phyloP scores from a whole-genome alignment of 768 basidiomycete genomes.

The Lentinula aciculospora region DNA sequence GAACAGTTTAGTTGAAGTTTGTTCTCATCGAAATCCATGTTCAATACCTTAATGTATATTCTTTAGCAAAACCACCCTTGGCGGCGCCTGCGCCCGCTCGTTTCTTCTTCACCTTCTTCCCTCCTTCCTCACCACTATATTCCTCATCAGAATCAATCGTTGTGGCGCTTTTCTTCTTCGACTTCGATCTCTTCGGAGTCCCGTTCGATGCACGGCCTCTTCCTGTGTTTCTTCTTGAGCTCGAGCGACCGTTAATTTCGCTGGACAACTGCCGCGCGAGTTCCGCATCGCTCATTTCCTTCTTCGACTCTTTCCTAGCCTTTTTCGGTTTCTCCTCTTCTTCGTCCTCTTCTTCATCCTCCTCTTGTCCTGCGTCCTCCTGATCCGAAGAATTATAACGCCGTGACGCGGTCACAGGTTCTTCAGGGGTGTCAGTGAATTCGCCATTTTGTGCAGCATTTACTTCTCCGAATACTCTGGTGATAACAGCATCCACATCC shows the following conservation, averaged over 20 bases:
- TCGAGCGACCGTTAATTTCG: constrained; percentile 64
- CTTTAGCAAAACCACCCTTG: constrained; percentile 75
- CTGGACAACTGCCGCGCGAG: constrained; percentile 66
- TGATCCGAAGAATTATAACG: constrained; percentile 16
- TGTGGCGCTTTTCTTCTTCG: constrained; percentile 50
- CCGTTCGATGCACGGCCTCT: constrained; percentile 29
- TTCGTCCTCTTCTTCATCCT: constrained; percentile 21
- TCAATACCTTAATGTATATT: constrained; percentile 62
- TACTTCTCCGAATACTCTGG: constrained; percentile 57
- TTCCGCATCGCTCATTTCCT: constrained; percentile 58
- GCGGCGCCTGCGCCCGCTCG: constrained; percentile 38
- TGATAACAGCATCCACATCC: constrained; percentile 67
- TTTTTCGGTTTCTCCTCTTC: constrained; percentile 35
- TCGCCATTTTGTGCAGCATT: constrained; percentile 29
- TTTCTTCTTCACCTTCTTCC: constrained; percentile 38
- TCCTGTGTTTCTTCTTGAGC: constrained; percentile 41
- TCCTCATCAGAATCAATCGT: constrained; percentile 51
- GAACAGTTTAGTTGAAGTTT: constrained; percentile 3
- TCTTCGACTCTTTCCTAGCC: constrained; percentile 43
- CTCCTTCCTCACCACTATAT: constrained; percentile 35
- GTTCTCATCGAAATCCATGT: constrained; percentile 13
- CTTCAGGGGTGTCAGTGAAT: constrained; percentile 26
- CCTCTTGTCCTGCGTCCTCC: constrained; percentile 27
- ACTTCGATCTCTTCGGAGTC: constrained; percentile 36
- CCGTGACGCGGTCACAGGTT: constrained; percentile 18